Evolutionary conservation across 495 filamentous ascomycete species (phyloP).

Genomic region (Neurospora intermedia): DNA sequence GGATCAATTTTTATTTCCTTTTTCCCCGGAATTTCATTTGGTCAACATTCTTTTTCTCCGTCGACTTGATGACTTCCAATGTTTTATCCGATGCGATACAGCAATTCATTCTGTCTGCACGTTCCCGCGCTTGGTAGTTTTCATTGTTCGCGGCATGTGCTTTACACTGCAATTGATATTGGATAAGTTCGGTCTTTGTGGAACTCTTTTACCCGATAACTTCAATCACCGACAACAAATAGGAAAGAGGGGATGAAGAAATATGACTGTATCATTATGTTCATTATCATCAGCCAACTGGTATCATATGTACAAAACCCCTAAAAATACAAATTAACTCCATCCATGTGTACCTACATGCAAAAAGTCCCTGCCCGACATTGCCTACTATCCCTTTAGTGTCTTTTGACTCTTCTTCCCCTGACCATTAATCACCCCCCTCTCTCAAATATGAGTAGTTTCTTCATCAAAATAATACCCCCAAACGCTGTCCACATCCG

Average conservation of each 20-base stretch:
- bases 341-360: background rate
- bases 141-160: too few relatives aligned
- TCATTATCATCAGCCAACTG: background rate
- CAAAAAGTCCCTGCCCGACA: background rate
- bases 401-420: background rate
- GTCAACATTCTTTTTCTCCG: background rate
- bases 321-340: background rate
- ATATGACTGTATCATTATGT: background rate
- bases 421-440: background rate
- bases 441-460: background rate
- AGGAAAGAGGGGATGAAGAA: background rate
- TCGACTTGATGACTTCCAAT: background rate
- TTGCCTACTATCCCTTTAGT: background rate
- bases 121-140: background rate
- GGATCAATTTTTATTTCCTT: constrained; percentile 11
- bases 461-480: background rate
- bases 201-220: too few relatives aligned
- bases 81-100: background rate
- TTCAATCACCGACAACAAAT: background rate
- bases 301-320: background rate
- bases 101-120: background rate
- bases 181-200: too few relatives aligned
- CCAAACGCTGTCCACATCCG: background rate
- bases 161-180: too few relatives aligned
- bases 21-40: background rate